Conservation (phyloP, 345 rosid genomes). For the Acer campestre region DNA sequence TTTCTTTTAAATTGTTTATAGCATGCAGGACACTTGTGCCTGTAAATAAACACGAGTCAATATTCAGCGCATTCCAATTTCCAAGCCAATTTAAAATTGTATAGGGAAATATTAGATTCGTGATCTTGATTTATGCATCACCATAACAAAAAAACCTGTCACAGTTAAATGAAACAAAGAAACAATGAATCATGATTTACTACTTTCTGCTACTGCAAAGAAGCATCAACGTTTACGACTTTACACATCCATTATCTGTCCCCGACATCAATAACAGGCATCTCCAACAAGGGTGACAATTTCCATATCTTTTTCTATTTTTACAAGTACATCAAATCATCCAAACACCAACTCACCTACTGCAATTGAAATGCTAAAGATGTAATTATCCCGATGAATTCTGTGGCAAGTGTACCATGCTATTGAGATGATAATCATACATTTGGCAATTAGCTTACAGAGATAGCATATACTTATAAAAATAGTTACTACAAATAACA, state of each 20-base stretch:
- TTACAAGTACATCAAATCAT: not conserved
- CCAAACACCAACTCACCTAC: not conserved
- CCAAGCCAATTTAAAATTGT: not conserved
- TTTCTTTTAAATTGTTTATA: slow-evolving; percentile 69
- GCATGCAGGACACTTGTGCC: slow-evolving; percentile 77
- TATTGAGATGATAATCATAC: not conserved
- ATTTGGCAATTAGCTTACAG: not conserved
- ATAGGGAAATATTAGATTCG: not conserved
- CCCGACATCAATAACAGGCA: not conserved
- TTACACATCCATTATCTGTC: not conserved
- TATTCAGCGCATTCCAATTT: not conserved
- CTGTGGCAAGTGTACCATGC: not conserved
- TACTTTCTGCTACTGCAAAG: not conserved
- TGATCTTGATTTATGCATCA: slow-evolving; percentile 2
- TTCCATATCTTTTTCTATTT: no score
- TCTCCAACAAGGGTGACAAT: not conserved
- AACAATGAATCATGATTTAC: not conserved
- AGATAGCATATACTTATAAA: not conserved
- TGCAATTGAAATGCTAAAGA: no score
- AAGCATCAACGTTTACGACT: no score
- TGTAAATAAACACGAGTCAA: slow-evolving; percentile 22
- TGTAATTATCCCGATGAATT: not conserved
- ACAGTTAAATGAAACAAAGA: not conserved
- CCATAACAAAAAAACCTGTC: not conserved
- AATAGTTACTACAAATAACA: not conserved